These are phyloP conservation scores for Diplodia scrobiculata DNA, from an alignment of 2,329 filamentous ascomycete species.

Conservation along the genomic window DNA sequence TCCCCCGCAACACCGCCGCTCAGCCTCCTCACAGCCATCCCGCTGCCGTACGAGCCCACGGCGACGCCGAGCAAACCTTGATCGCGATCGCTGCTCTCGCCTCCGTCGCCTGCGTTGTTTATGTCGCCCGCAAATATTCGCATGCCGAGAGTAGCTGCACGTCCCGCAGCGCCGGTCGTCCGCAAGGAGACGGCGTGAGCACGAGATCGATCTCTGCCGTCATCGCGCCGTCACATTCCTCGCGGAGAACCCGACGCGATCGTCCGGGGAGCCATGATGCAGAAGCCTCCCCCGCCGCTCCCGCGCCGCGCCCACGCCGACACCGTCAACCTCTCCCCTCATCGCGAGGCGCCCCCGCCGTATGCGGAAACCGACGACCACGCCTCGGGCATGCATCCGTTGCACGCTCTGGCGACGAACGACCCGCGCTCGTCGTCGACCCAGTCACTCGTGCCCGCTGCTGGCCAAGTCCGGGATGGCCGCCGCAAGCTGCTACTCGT, in stretches of 20 bases:
- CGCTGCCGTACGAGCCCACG: background rate
- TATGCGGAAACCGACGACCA: conserved; percentile 29
- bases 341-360: conserved; percentile 32
- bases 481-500: conserved; percentile 68
- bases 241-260: conserved; percentile 7
- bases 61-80: conserved; percentile 3
- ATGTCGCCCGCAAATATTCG: conserved; percentile 14
- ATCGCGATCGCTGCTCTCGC: background rate
- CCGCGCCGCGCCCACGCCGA: conserved; percentile 37
- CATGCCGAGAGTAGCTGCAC: conserved; percentile 19
- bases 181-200: conserved; percentile 17
- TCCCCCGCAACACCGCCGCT: conserved; percentile 23
- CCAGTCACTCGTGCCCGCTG: conserved; percentile 48
- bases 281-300: conserved; percentile 34
- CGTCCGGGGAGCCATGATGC: conserved; percentile 9
- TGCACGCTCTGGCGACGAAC: conserved; percentile 37
- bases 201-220: conserved; percentile 20
- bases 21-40: conserved; percentile 24
- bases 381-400: conserved; percentile 27
- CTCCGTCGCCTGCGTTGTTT: conserved; percentile 7
- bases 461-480: conserved; percentile 39
- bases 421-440: conserved; percentile 52
- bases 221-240: conserved; percentile 23
- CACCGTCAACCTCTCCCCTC: conserved; percentile 30
- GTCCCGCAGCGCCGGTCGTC: conserved; percentile 13